Evolutionary conservation across 164 flowering plant species (phyloP).

Genomic region (Umbilicus rupestris): DNA sequence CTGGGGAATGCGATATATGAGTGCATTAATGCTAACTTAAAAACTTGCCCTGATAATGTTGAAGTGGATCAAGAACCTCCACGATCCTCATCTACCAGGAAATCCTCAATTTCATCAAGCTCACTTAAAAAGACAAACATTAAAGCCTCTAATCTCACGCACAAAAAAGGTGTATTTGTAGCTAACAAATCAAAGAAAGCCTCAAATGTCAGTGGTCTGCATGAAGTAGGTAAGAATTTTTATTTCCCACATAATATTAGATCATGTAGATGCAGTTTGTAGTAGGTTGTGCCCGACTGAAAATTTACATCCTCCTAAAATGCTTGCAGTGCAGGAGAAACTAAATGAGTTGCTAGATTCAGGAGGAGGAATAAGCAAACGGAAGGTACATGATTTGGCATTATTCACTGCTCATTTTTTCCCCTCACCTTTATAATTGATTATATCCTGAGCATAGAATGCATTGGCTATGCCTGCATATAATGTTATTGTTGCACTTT

Average conservation of each 20-base stretch:
- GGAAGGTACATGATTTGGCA: constrained; percentile 46
- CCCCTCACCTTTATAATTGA: background rate
- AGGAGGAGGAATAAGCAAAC: constrained; percentile 83
- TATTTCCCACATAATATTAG: background rate
- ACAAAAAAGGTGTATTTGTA: constrained; percentile 20
- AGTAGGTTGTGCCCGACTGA: background rate
- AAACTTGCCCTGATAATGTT: constrained; percentile 18
- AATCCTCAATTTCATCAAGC: constrained; percentile 33
- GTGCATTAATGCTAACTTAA: constrained; percentile 18
- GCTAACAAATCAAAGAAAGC: constrained; percentile 43
- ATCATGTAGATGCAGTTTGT: background rate
- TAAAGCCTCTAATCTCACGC: constrained; percentile 9
- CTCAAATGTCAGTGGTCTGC: constrained; percentile 28
- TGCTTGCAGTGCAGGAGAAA: constrained; percentile 71
- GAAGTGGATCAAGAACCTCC: constrained; percentile 21
- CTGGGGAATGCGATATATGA: constrained; percentile 18
- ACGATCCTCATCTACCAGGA: constrained; percentile 26
- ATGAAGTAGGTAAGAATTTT: constrained; percentile 58
- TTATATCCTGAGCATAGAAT: background rate
- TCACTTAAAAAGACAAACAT: constrained; percentile 49
- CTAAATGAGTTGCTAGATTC: constrained; percentile 76
- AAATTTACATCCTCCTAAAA: constrained; percentile 4
- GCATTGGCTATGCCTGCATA: background rate
- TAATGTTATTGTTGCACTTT: background rate
- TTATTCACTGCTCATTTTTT: background rate